phyloP scores from a whole-genome alignment of 495 filamentous ascomycete genomes.

The Penicillium desertorum region DNA sequence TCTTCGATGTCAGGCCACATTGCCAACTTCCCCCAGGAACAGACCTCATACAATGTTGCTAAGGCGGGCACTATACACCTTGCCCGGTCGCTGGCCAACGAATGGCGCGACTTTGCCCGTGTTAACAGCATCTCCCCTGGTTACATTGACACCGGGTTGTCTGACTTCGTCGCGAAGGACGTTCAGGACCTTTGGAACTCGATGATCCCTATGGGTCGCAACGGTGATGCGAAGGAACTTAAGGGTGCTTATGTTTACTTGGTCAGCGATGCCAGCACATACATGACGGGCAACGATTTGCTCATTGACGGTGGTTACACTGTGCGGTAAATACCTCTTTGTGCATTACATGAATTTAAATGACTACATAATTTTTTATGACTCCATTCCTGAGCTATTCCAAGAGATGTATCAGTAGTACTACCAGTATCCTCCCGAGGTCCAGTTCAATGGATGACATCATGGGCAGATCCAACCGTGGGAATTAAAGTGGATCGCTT shows the following conservation, averaged over 20 bases:
- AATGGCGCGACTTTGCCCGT: slow-evolving; percentile 76
- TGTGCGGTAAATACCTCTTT: slow-evolving; percentile 37
- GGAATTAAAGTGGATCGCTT: not conserved
- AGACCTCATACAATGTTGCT: slow-evolving; percentile 78
- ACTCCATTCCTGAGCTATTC: not conserved
- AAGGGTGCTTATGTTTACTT: slow-evolving; percentile 84
- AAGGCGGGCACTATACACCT: slow-evolving; percentile 63
- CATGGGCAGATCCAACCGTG: not conserved
- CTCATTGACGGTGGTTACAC: slow-evolving; percentile 67
- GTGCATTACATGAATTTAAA: not conserved
- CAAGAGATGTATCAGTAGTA: not conserved
- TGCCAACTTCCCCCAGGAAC: slow-evolving; percentile 76
- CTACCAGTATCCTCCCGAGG: no score
- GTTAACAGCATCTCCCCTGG: slow-evolving; percentile 74
- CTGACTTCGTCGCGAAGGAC: slow-evolving; percentile 70
- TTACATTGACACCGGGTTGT: slow-evolving; percentile 78
- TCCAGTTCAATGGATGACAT: not conserved
- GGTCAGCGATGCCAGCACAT: slow-evolving; percentile 71
- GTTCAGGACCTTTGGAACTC: slow-evolving; percentile 66
- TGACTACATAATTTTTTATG: not conserved
- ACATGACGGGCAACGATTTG: slow-evolving; percentile 80
- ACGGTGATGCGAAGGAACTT: slow-evolving; percentile 76
- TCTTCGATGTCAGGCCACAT: slow-evolving; percentile 71
- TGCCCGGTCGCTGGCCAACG: slow-evolving; percentile 64
- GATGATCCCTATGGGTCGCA: slow-evolving; percentile 76